Evolutionary conservation across 345 rosid genomes (phyloP).

Genomic region (Euphorbia tirucalli): DNA sequence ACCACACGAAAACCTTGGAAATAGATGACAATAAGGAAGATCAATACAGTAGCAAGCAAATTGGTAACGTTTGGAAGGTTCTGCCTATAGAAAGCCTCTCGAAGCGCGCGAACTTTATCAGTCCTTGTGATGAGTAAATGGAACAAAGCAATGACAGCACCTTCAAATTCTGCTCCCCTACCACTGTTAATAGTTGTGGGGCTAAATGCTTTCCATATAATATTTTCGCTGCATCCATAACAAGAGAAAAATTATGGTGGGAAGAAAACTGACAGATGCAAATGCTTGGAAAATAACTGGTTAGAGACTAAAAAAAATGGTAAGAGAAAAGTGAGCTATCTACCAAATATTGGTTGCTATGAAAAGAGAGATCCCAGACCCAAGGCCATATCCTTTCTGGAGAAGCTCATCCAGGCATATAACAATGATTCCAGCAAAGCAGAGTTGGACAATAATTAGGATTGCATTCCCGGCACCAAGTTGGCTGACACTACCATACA

Average conservation of each 20-base stretch:
- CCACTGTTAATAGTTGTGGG: conserved; percentile 89
- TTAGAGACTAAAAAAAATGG: not conserved
- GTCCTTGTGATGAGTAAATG: conserved; percentile 73
- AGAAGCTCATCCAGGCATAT: conserved; percentile 6
- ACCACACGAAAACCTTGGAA: conserved; percentile 97
- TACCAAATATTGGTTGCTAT: conserved; percentile 73
- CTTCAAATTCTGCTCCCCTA: conserved; percentile 89
- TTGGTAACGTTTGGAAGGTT: conserved; percentile 87
- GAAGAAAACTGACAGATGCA: not conserved
- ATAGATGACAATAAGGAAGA: conserved; percentile 77
- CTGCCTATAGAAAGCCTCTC: conserved; percentile 86
- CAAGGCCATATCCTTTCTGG: conserved; percentile 16
- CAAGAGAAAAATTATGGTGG: not conserved
- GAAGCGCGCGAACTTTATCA: conserved; percentile 74
- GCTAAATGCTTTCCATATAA: conserved; percentile 88
- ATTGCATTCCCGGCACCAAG: conserved; percentile 67
- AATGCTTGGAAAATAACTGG: not conserved
- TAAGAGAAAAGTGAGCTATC: conserved; percentile 1
- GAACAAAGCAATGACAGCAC: conserved; percentile 85
- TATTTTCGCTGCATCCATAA: conserved; percentile 54
- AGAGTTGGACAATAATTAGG: conserved; percentile 42
- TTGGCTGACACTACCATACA: conserved; percentile 63
- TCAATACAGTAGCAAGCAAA: conserved; percentile 74
- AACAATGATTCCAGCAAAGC: conserved; percentile 47
- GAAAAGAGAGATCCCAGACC: conserved; percentile 61